Evolutionary conservation across 2,329 filamentous ascomycete genomes (phyloP), one percentile per base, ranked within the genome.

Genomic region (Leptosphaerulina australis): DNA sequence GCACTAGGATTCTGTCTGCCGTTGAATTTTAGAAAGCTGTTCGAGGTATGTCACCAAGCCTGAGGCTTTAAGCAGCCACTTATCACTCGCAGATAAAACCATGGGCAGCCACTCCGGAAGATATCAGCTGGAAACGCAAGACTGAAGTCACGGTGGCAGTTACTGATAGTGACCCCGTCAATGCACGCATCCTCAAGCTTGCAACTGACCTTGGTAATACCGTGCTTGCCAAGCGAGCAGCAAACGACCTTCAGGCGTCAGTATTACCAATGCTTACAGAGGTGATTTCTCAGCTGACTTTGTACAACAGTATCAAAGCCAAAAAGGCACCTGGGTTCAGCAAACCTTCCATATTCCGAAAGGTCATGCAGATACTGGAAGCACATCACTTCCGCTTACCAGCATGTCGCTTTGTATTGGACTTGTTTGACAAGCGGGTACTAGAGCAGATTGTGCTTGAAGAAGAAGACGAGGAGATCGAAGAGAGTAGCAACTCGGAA

Each of bases 151-250:
- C 84, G 55, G 80, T 83, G 39, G 83, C 87, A 14, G 79, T 82
- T 6, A 80, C 81, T 12, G 82, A 88, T 53, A 62, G 77, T 8
- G 79, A 96, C 78, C 74, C 79, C 0, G 70, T 79, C 55, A 90
- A 90, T 64, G 79, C 84, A 41, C 88, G 88, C 41, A 93, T 97
- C 36, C 76, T 97, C 21, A 88, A 91, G 64, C 82, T 94, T 28
- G 87, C 96, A 56, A 85, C 90, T 11, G 92, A 97, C 64, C 81
- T 99, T 50, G 91, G 92, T 48, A 97, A 97, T 68, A 94, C 93
- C 51, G 91, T 99, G 12, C 80, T 97, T 39, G 92, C 91, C 67
- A 95, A 95, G 71, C 88, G 88, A 69, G 90, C 92, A 5, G 86
- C 93, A 41, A 84, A 81, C 15, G 92, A 97, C 71, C 81, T 99